Percentiles rank a stretch among this genome's conserved stretches.
phyloP scores from a whole-genome alignment of 2,329 filamentous ascomycete genomes.

The Xylaria sp. region DNA sequence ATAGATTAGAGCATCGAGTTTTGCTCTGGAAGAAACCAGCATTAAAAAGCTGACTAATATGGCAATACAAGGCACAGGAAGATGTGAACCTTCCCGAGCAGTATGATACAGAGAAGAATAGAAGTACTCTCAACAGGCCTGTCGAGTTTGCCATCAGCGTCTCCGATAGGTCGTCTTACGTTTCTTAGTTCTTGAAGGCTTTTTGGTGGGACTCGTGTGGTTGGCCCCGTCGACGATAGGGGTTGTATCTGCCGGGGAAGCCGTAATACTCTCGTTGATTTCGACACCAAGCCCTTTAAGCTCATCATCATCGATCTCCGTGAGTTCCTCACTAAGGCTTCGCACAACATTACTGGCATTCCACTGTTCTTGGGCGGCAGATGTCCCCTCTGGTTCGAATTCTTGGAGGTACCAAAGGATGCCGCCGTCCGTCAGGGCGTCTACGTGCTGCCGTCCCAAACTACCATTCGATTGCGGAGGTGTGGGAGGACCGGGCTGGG shows the following conservation, averaged over 20 bases:
- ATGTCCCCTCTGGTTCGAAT: slow-evolving; percentile 84
- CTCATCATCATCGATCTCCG: slow-evolving; percentile 92
- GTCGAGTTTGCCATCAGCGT: slow-evolving; percentile 35
- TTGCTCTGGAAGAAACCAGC: slow-evolving; percentile 32
- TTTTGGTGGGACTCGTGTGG: slow-evolving; percentile 44
- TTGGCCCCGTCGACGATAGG: slow-evolving; percentile 40
- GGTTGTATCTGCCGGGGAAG: slow-evolving; percentile 49
- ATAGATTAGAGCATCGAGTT: slow-evolving; percentile 25
- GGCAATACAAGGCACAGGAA: slow-evolving; percentile 41
- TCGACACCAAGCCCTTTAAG: slow-evolving; percentile 74
- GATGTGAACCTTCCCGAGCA: slow-evolving; percentile 28
- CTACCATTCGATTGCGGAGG: slow-evolving; percentile 74
- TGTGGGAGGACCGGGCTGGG: slow-evolving; percentile 66
- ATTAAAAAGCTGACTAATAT: slow-evolving; percentile 32
- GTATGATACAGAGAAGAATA: slow-evolving; percentile 37
- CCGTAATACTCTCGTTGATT: slow-evolving; percentile 61
- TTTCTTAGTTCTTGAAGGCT: slow-evolving; percentile 44
- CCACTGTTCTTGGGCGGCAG: slow-evolving; percentile 79
- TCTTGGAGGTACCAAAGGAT: slow-evolving; percentile 88
- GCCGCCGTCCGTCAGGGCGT: slow-evolving; percentile 75
- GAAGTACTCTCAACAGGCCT: slow-evolving; percentile 9
- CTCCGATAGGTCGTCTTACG: slow-evolving; percentile 46
- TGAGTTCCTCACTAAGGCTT: slow-evolving; percentile 84
- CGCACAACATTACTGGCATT: slow-evolving; percentile 74
- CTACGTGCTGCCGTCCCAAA: slow-evolving; percentile 59